These are phyloP conservation scores for Caryopteris hybrid DNA, from an alignment of 305 asterid species.

Conservation along the genomic window DNA sequence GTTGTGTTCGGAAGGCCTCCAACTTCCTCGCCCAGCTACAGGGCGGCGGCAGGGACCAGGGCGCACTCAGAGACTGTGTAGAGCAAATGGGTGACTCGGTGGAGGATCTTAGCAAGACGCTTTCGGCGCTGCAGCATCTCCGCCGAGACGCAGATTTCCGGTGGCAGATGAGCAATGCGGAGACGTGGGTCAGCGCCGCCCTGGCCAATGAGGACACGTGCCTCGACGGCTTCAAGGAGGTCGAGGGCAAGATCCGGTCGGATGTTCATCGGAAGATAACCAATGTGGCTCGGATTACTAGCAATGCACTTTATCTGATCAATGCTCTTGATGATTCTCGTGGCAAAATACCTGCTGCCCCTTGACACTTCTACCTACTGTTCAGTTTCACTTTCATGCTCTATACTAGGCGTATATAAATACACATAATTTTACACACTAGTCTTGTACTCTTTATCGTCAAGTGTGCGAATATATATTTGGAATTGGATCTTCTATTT, in stretches of 20 bases:
- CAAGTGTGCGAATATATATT: too few relatives aligned
- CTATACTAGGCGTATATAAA: too few relatives aligned
- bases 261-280: slow-evolving; percentile 58
- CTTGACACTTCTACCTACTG: too few relatives aligned
- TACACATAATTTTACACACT: too few relatives aligned
- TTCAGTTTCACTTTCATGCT: too few relatives aligned
- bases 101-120: slow-evolving; percentile 59
- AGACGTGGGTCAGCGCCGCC: slow-evolving; percentile 98
- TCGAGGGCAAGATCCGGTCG: slow-evolving; percentile 42
- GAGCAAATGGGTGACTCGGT: slow-evolving; percentile 70
- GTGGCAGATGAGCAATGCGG: slow-evolving; percentile 93
- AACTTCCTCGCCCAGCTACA: slow-evolving; percentile 36
- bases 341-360: too few relatives aligned
- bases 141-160: slow-evolving; percentile 47
- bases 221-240: slow-evolving; percentile 80
- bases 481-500: too few relatives aligned
- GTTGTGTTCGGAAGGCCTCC: slow-evolving; percentile 42
- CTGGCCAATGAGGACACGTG: slow-evolving; percentile 83
- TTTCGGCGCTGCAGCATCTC: slow-evolving; percentile 57
- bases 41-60: slow-evolving; percentile 39
- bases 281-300: slow-evolving; percentile 69
- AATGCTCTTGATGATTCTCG: slow-evolving; percentile 52
- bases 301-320: slow-evolving; percentile 82
- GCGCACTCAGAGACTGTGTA: slow-evolving; percentile 63
- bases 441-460: too few relatives aligned